Evolutionary conservation across 2,329 filamentous ascomycete species (phyloP).

Genomic region (Alternaria rosae): DNA sequence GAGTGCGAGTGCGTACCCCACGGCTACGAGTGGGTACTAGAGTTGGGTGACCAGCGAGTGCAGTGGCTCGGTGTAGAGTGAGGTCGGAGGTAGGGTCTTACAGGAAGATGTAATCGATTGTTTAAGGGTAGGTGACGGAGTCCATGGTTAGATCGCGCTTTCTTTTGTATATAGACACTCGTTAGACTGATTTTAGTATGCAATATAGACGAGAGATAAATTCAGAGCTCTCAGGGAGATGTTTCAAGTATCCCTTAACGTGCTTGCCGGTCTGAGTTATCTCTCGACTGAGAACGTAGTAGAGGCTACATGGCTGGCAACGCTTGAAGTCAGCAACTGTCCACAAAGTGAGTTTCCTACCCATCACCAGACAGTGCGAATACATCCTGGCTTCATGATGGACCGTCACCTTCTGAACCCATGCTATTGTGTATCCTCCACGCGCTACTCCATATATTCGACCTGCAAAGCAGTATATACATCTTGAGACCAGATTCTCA

Average conservation of each 20-base stretch:
- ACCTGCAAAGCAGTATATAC: too few relatives aligned
- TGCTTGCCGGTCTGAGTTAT: too few relatives aligned
- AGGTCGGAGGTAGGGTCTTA: background rate
- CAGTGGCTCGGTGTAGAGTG: background rate
- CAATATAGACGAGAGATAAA: background rate
- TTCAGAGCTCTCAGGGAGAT: too few relatives aligned
- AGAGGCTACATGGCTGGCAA: too few relatives aligned
- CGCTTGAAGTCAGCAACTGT: too few relatives aligned
- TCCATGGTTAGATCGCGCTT: background rate
- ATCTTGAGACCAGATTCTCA: background rate
- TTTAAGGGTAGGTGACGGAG: background rate
- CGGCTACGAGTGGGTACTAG: background rate
- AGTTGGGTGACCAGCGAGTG: background rate
- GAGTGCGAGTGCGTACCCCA: background rate
- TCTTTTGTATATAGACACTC: slow-evolving; percentile 6
- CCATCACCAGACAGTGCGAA: background rate
- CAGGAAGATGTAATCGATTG: background rate
- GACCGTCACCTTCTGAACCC: too few relatives aligned
- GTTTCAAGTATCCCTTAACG: too few relatives aligned
- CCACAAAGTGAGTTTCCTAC: background rate
- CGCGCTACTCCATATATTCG: too few relatives aligned
- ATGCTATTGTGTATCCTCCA: too few relatives aligned
- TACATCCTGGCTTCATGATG: too few relatives aligned
- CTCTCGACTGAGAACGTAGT: too few relatives aligned
- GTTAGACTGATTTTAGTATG: background rate